Base-by-base conservation (phyloP, 306 rosid species). In the Dryas octopetala region DNA sequence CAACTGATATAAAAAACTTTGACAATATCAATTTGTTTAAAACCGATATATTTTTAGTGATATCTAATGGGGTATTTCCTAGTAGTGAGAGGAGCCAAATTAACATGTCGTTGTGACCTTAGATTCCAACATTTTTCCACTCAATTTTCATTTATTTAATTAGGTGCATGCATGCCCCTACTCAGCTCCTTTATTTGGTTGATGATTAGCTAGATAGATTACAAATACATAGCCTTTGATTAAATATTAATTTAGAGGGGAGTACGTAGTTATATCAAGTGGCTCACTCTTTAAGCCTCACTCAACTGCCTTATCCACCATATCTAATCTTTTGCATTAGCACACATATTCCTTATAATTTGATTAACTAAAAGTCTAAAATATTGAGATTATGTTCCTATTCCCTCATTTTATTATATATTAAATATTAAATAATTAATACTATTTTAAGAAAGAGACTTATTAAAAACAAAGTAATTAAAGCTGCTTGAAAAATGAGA, bases 61-160 rank as follows among this genome's bases (percentile, higher is more conserved):
- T n/a, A n/a, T n/a, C n/a, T n/a, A n/a, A n/a, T n/a, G n/a, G n/a
- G n/a, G n/a, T n/a, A n/a, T n/a, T n/a, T n/a, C n/a, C n/a, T n/a
- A n/a, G n/a, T n/a, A n/a, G n/a, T n/a, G n/a, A n/a, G 17, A 53
- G 50, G 26, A 64, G 62, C 74, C 74, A 5, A 50, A 23, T 23
- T 23, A 23, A 54, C 64, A 59, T 60, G 72, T 48, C 73, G 84
- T 9, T 67, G 88, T 55, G 86, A 78, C 77, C 44, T 54, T 49
- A 83, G 78, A 88, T 86, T 88, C 87, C 90, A 80, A 79, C 87
- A 77, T 66, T 70, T 88, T 71, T 13, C 82, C 85, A 77, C 83
- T 77, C 64, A 46, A 52, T 43, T 70, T 52, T 4, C 40, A 3
- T 79, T 47, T 53, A 11, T 67, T 67, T 32, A 32, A 32, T 32